A percentile compares a stretch with the other conserved stretches of the same genome.
Evolutionary conservation across 306 rosid genomes (phyloP).

Genomic region (Crotalaria pallida): DNA sequence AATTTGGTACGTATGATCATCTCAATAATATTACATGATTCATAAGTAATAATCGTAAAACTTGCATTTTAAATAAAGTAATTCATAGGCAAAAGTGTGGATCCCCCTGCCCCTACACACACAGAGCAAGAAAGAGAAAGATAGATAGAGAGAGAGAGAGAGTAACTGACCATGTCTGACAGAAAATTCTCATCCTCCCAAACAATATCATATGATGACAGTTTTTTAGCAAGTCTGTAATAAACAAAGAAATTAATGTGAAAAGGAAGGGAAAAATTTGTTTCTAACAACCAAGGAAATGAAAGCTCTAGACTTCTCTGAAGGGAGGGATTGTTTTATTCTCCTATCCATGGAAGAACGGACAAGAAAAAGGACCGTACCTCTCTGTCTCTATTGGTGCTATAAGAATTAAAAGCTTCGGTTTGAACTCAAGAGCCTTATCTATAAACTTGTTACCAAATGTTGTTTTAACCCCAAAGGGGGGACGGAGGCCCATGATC

Average conservation of each 20-base stretch:
- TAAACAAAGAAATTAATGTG: constrained; percentile 15
- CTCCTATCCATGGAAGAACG: background rate
- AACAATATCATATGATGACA: constrained; percentile 49
- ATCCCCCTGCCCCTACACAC: background rate
- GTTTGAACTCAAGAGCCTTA: constrained; percentile 65
- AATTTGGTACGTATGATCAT: background rate
- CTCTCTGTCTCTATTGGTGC: constrained; percentile 53
- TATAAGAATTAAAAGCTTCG: constrained; percentile 63
- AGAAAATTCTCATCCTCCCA: constrained; percentile 57
- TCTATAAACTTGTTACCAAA: constrained; percentile 50
- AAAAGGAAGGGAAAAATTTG: background rate
- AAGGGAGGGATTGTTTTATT: background rate
- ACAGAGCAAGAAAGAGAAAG: background rate
- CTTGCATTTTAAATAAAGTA: background rate
- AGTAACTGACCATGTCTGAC: constrained; percentile 41
- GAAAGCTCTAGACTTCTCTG: background rate
- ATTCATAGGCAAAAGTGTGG: background rate
- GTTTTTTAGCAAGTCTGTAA: constrained; percentile 46
- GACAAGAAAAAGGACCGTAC: constrained; percentile 15
- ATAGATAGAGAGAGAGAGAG: background rate
- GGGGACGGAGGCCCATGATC: constrained; percentile 75
- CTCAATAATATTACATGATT: background rate
- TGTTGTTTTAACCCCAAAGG: constrained; percentile 49
- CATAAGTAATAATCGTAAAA: background rate
- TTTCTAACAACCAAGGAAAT: background rate